Evolutionary conservation across 495 filamentous ascomycete genomes (phyloP), one percentile per base, ranked within the genome.

Genomic region (Hypoxylon cercidicola): DNA sequence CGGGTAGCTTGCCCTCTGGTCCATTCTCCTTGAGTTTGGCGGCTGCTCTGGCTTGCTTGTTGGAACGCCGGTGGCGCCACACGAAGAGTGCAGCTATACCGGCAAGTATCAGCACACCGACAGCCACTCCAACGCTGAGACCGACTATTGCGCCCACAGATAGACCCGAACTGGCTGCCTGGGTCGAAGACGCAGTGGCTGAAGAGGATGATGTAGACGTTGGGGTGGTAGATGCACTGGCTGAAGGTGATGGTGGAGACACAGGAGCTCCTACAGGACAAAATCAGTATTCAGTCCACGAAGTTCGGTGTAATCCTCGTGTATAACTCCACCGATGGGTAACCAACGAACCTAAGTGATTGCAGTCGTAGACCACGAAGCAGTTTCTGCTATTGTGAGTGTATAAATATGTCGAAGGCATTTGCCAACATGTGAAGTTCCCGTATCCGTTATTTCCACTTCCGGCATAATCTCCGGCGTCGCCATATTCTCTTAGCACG

Each of bases 391-490:
- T 53, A 21, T 69, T 68, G 20, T 73, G 74, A 0, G 15, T 57
- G 25, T 78, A 80, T 20, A 77, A 41, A n/a, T 67, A 52, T 8
- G 40, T 43, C 18, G 46, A n/a, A 18, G 63, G 69, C 37, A 40
- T 66, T 55, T 77, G 75, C 70, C 72, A 80, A 37, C 78, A 80
- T 0, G 53, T 62, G 43, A 80, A 80, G 12, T 66, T 62, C 1
- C 53, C 68, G 40, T 73, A 78, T 1, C 72, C 77, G 46, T 80
- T 80, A 47, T 73, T 37, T 1, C 74, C 78, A 0, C 47, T 72
- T 1, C 78, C 78, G 0, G 77, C 76, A 19, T 63, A 75, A 41
- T 75, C 54, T 2, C 72, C 74, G 0, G 77, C 72, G 0, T 44
- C 59, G 21, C 75, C 76, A 3, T 61, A 61, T 2, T 69, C 66